Conservation (phyloP, 108 stramenopile genomes). For the Tribonema minus region DNA sequence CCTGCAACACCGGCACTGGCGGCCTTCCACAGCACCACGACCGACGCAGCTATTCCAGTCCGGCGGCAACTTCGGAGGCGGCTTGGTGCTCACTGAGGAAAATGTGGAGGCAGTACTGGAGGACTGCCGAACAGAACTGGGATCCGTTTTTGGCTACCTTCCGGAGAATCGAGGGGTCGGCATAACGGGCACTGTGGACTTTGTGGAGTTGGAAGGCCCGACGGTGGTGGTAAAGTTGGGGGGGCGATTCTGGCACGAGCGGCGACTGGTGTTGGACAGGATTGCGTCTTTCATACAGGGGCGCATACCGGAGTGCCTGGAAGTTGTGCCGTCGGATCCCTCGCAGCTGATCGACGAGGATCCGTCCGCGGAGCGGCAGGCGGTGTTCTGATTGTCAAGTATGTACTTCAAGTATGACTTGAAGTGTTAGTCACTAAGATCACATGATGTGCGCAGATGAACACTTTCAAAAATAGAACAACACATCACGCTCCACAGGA, state of each 20-base stretch:
- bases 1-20: too few species aligned
- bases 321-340: constrained; percentile 30
- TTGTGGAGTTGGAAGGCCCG: constrained; percentile 83
- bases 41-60: too few species aligned
- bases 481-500: too few species aligned
- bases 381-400: too few species aligned
- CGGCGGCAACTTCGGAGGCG: not conserved
- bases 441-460: too few species aligned
- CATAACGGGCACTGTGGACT: constrained; percentile 89
- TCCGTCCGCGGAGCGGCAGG: too few species aligned
- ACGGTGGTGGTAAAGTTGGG: constrained; percentile 64
- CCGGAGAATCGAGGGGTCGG: constrained; percentile 86
- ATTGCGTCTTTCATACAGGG: constrained; percentile 15
- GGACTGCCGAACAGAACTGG: constrained; percentile 21
- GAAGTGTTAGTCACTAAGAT: too few species aligned
- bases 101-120: constrained; percentile 45
- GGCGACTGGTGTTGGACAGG: constrained; percentile 34
- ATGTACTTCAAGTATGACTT: too few species aligned
- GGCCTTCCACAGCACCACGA: too few species aligned
- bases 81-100: constrained; percentile 39
- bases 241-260: constrained; percentile 88
- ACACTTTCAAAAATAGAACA: too few species aligned
- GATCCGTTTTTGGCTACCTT: constrained; percentile 79
- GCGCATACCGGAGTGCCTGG: constrained; percentile 43
- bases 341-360: constrained; percentile 31